Evolutionary conservation across 805 yeast species (phyloP), one percentile per base, ranked within the genome.

Genomic region (Tetrapisispora taiwanensis): DNA sequence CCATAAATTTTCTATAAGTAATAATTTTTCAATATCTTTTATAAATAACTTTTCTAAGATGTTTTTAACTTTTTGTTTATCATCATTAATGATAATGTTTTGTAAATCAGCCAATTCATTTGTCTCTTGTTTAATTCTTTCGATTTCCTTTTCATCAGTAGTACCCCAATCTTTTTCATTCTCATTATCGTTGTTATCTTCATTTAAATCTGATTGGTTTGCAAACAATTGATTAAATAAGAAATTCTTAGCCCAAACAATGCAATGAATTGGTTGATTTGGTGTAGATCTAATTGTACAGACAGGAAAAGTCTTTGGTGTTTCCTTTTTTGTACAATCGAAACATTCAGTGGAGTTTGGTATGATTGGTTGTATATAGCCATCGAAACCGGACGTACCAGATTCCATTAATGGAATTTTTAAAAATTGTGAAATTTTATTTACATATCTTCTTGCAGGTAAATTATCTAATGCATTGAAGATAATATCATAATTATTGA

Each of bases 211-310:
- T 7, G 54, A 51, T 20, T 55, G 45, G 39, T 40, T 54, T 18
- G 78, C 79, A 59, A 88, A 90, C 31, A 92, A 68, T 56, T 87
- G 94, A 20, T 76, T 72, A 58, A 92, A 88, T 42, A 92, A 65
- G 57, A 86, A 94, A 53, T 84, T 86, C 59, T 92, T 92, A 8
- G 97, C 95, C 99, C 99, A 92, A 1, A 94, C 95, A 22, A 92
- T 81, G 62, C 96, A 88, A 59, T 92, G 99, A 6, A 92, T 81
- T 0, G 97, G 97, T 58, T 84, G 88, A 0, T 95, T 85, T 0
- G 99, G 99, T 0, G 98, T 92, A 6, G 96, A 86, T 50, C 99
- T 72, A 46, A 92, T 92, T 0, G 98, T 92, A 62, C 99, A 92
- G 1, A 92, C 96, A 0, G 99, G 97, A 61, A 79, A 92, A 0